Conservation (phyloP, 148 eudicot species). For the Amaranthus cruentus region DNA sequence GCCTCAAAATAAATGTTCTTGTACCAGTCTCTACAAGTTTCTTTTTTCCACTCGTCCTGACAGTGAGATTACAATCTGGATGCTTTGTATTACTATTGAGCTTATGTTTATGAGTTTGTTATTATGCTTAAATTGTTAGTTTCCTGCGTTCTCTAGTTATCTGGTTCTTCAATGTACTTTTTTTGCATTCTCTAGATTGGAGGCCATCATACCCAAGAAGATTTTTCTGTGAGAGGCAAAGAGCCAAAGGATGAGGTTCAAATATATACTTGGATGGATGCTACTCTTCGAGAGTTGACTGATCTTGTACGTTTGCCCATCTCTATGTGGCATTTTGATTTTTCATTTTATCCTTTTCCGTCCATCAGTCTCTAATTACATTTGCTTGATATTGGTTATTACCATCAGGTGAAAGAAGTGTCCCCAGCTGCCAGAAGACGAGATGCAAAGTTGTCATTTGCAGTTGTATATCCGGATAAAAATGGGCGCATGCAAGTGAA, state of each 20-base stretch:
- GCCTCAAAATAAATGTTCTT: neutral
- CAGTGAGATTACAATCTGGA: neutral
- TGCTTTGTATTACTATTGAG: neutral
- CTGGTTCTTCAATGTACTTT: neutral
- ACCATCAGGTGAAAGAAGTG: constrained; percentile 43
- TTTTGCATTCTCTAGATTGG: constrained; percentile 49
- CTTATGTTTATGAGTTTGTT: neutral
- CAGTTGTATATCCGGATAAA: constrained; percentile 48
- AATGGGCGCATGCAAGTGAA: constrained; percentile 39
- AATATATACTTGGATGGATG: constrained; percentile 98
- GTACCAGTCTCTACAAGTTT: neutral
- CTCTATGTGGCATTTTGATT: neutral
- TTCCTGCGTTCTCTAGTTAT: neutral
- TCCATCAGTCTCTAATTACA: neutral
- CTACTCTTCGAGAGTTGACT: constrained; percentile 88
- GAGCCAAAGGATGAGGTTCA: constrained; percentile 99
- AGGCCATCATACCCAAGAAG: constrained; percentile 72
- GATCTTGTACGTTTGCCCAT: constrained; percentile 61
- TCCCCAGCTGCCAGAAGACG: constrained; percentile 48
- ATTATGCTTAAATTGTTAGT: neutral
- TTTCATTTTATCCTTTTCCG: neutral
- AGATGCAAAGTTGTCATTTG: constrained; percentile 50
- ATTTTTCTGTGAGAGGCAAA: constrained; percentile 83
- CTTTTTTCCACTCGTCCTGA: too few species aligned
- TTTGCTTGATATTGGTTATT: constrained; percentile 4